Evolutionary conservation across 106 monocot species (phyloP), one percentile per base, ranked within the genome.

Genomic region (Dendrobium catenatum): DNA sequence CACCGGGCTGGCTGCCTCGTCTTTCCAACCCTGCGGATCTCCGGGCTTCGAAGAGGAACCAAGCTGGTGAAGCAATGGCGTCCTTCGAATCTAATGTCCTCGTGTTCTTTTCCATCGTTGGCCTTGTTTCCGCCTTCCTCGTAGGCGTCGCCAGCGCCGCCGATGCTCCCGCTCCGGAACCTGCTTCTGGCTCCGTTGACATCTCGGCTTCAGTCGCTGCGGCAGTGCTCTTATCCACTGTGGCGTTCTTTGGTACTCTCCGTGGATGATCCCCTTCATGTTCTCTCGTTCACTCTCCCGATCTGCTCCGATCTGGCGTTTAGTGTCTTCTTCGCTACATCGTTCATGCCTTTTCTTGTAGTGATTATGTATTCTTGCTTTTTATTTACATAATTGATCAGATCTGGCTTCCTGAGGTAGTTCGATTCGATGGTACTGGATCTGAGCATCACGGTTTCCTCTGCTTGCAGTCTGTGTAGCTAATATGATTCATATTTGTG

Each of bases 271-370:
- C 17, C 73, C 18, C 17, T 13, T 18, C 42, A 3, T 2, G n/a
- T 40, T 29, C 9, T 72, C 31, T 40, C 31, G 31, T 33, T 72
- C 33, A 20, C 8, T 73, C 42, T 73, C 8, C 18, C 37, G 73
- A 37, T 73, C 73, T 73, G 33, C 13, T 68, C 68, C 22, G 29
- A 68, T 68, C 68, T 68, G 24, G 68, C 68, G 68, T 68, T 13
- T 0, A 27, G 6, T 24, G 27, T 68, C 68, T 31, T 68, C 6
- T 22, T 68, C 5, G 24, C 9, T 68, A 68, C 27, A 68, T 17
- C 58, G 58, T 68, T 33, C 68, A 68, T 10, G 68, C 27, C 11
- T 68, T 27, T 68, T n/a, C 26, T 68, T 24, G 1, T 24, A 29
- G 9, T 68, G 46, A 46, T 46, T 68, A 37, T 73, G 37, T 42